Base-by-base conservation (phyloP, 148 eudicot genomes). In the Camellia japonica region DNA sequence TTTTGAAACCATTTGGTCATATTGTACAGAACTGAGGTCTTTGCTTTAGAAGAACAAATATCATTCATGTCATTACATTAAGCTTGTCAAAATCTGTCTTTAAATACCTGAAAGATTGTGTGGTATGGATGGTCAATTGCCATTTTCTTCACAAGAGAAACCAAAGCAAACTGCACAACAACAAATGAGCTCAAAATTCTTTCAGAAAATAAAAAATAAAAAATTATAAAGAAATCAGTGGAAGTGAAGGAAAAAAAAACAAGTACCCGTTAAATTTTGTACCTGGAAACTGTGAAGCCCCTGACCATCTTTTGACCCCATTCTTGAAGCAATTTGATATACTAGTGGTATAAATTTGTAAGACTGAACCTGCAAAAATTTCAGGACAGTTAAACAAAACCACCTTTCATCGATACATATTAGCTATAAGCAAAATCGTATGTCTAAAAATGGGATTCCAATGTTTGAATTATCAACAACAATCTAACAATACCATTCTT, bases 111-210 rank as follows among this genome's bases (percentile, higher is more conserved):
- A 68, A 96, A 89, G 65, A 96, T 89, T 56, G 98, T 93, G 85
- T 96, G 99, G 85, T 96, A 93, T 13, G 99, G 99, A 89, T 96
- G 99, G 78, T 96, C 99, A 76, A 93, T 83, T 43, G 99, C 90
- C 95, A 96, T 87, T 88, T 93, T 93, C 92, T 92, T 96, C 90
- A 96, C 82, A 72, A 96, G 93, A 76, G 97, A 92, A 85, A 86
- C 87, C 91, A 96, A 87, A 82, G 97, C 98, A 89, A 91, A 93
- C 99, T 95, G 92, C 90, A 93, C 20, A 63, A 30, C 67, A 23
- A 42, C 14, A 77, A 52, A 72, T 41, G 69, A 71, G 58, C 47
- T 71, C 43, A 62, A 69, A 3, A 30, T 4, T 42, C 12, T 71
- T 13, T 69, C 38, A 68, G 16, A 13, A 69, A n/a, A 6, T 1